Evolutionary conservation across 345 rosid genomes (phyloP).

Genomic region (Odontarrhena argentea): DNA sequence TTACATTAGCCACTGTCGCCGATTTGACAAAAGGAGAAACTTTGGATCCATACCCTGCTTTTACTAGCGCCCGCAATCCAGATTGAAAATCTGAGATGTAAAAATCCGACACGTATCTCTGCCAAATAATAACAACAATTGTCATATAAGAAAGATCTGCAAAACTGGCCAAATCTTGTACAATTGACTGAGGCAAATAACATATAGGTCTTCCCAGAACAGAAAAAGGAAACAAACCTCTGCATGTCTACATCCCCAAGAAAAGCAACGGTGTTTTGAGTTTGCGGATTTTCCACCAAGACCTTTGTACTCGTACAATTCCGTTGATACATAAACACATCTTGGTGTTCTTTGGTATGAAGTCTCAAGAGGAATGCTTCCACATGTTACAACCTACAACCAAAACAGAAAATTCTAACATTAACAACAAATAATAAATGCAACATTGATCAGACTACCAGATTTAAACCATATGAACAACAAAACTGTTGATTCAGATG

Average conservation of each 20-base stretch:
- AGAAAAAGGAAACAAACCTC: conserved; percentile 50
- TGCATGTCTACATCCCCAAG: conserved; percentile 86
- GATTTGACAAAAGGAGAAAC: conserved; percentile 81
- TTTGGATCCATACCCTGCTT: conserved; percentile 91
- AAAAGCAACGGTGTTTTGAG: conserved; percentile 69
- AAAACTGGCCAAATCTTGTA: conserved; percentile 2
- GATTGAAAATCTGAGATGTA: conserved; percentile 93
- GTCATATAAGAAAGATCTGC: not conserved
- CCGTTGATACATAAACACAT: conserved; percentile 83
- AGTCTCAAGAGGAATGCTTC: conserved; percentile 85
- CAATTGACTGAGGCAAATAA: not conserved
- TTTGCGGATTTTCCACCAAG: conserved; percentile 75
- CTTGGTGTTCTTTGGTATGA: conserved; percentile 79
- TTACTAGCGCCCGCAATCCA: conserved; percentile 86
- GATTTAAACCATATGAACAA: not conserved
- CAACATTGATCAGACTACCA: not conserved
- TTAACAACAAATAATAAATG: not conserved
- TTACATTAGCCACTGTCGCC: conserved; percentile 66
- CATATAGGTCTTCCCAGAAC: not conserved
- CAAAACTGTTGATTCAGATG: conserved; percentile 21
- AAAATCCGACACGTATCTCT: conserved; percentile 87
- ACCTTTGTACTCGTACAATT: conserved; percentile 76
- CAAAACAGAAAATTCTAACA: not conserved
- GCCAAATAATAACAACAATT: conserved; percentile 29
- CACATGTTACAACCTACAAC: conserved; percentile 88